Evolutionary conservation across 441 rosid genomes (phyloP).

Genomic region (Eruca vesicaria): DNA sequence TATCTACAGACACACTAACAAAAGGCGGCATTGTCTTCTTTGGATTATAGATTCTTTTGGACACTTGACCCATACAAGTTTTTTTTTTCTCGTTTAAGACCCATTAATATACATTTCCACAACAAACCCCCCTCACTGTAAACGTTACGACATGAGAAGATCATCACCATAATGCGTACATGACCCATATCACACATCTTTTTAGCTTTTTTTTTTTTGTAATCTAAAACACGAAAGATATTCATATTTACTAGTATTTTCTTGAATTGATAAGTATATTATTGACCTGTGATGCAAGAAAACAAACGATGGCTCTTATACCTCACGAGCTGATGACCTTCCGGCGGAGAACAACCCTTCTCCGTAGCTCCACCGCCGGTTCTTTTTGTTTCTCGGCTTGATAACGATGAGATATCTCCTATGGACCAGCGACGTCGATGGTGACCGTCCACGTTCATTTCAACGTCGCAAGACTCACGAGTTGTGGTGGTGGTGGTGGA

Average conservation of each 20-base stretch:
- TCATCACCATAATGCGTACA: neutral
- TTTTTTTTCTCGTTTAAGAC: neutral
- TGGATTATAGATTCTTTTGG: neutral
- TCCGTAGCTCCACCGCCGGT: neutral
- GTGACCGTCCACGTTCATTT: conserved; percentile 4
- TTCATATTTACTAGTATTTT: neutral
- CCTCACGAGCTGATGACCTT: neutral
- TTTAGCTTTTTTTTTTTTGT: neutral
- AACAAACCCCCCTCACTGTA: neutral
- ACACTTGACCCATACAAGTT: neutral
- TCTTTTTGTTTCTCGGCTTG: conserved; percentile 15
- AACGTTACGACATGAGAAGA: neutral
- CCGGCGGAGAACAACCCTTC: conserved; percentile 8
- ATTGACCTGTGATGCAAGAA: neutral
- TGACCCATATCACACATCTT: neutral
- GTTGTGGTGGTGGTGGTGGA: conserved; percentile 8
- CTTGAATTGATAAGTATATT: neutral
- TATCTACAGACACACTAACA: neutral
- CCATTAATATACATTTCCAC: neutral
- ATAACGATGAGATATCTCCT: conserved; percentile 36
- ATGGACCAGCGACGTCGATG: conserved; percentile 47
- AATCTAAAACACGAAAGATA: neutral
- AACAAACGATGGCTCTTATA: neutral
- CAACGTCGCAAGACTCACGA: conserved; percentile 23
- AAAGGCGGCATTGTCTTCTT: neutral